phyloP scores from a whole-genome alignment of 1,139 yeast species.

The Komagataea norvegica region DNA sequence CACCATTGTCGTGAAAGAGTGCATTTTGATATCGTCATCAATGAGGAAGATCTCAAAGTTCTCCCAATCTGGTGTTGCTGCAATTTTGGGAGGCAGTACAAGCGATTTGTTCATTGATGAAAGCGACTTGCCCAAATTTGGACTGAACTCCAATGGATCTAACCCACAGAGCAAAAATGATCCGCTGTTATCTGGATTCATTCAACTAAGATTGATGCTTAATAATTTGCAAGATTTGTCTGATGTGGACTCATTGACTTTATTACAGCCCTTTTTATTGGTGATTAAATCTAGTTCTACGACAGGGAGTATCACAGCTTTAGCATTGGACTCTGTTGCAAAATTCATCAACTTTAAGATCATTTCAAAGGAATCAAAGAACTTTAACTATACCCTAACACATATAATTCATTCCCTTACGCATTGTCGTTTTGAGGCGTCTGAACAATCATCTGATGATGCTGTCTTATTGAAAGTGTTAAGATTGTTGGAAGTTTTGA shows the following conservation, averaged over 20 bases:
- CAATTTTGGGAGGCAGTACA: slow-evolving; percentile 57
- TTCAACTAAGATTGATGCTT: slow-evolving; percentile 70
- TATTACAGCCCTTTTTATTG: slow-evolving; percentile 80
- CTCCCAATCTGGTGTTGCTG: slow-evolving; percentile 81
- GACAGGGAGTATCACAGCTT: slow-evolving; percentile 78
- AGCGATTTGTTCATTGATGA: slow-evolving; percentile 41
- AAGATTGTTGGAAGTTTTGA: slow-evolving; percentile 63
- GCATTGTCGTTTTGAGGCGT: slow-evolving; percentile 93
- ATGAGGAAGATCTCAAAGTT: slow-evolving; percentile 86
- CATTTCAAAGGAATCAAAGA: slow-evolving; percentile 39
- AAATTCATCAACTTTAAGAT: slow-evolving; percentile 65
- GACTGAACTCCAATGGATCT: slow-evolving; percentile 23
- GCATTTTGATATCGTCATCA: slow-evolving; percentile 80
- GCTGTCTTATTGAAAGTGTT: slow-evolving; percentile 83
- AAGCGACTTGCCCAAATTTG: slow-evolving; percentile 32
- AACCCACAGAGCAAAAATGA: slow-evolving; percentile 34
- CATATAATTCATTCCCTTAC: slow-evolving; percentile 70
- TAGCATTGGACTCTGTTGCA: slow-evolving; percentile 72
- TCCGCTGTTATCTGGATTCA: slow-evolving; percentile 76
- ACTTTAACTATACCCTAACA: slow-evolving; percentile 44
- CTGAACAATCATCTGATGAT: slow-evolving; percentile 90
- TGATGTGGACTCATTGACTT: slow-evolving; percentile 64
- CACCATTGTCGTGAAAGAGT: slow-evolving; percentile 82
- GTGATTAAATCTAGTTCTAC: slow-evolving; percentile 84
- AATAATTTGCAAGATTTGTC: slow-evolving; percentile 50